These are phyloP conservation scores for Yamadazyma paraphyllophila DNA, from an alignment of 805 yeast species.

Conservation along the genomic window DNA sequence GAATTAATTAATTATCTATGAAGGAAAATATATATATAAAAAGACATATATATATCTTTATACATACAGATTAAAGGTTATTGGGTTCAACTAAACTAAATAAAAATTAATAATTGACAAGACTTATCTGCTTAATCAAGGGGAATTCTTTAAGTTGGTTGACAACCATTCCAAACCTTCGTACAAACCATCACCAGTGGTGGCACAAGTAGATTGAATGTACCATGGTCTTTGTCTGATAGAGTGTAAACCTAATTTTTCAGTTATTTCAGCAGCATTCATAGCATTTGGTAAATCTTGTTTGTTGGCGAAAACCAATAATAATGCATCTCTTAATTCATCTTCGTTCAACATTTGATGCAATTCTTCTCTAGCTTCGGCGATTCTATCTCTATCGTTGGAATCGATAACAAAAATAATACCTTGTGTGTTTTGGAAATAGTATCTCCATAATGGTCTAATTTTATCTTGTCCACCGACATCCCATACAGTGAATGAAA, in stretches of 20 bases:
- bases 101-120: background rate
- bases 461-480: conserved; percentile 99
- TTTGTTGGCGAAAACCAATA: conserved; percentile 95
- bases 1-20: background rate
- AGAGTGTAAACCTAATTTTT: conserved; percentile 93
- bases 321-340: conserved; percentile 93
- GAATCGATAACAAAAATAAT: conserved; percentile 97
- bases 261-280: conserved; percentile 98
- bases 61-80: conserved; percentile 2
- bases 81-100: background rate
- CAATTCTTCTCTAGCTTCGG: conserved; percentile 97
- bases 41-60: conserved; percentile 1
- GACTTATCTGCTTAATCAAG: conserved; percentile 16
- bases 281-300: conserved; percentile 99
- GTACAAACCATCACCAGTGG: conserved; percentile 97
- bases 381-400: conserved; percentile 95
- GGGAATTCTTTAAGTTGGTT: conserved; percentile 68
- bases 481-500: conserved; percentile 97
- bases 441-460: conserved; percentile 98
- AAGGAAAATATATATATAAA: background rate
- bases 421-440: conserved; percentile 98
- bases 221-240: conserved; percentile 99
- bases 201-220: conserved; percentile 98
- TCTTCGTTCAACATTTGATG: conserved; percentile 98
- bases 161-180: conserved; percentile 98